phyloP scores from a whole-genome alignment of 768 basidiomycete species.

The Kwoniella pini region DNA sequence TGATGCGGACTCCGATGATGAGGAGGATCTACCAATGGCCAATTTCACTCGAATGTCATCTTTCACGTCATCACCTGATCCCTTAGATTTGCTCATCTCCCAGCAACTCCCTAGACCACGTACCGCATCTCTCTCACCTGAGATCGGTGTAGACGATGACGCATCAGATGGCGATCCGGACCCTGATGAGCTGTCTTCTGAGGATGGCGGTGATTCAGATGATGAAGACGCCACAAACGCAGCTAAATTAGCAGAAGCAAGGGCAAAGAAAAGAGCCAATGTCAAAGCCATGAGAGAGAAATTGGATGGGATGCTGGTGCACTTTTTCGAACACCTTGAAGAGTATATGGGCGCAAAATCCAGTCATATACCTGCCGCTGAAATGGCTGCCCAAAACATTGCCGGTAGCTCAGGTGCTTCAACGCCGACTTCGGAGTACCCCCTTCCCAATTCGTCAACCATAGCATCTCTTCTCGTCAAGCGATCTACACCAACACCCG shows the following conservation, averaged over 20 bases:
- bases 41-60: conserved; percentile 4
- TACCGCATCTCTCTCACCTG: conserved; percentile 45
- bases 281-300: conserved; percentile 82
- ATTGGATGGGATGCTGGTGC: conserved; percentile 79
- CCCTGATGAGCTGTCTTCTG: conserved; percentile 43
- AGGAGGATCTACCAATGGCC: conserved; percentile 18
- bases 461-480: conserved; percentile 39
- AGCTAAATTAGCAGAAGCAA: conserved; percentile 29
- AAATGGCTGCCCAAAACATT: conserved; percentile 37
- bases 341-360: conserved; percentile 50
- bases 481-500: conserved; percentile 53
- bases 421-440: conserved; percentile 37
- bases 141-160: conserved; percentile 72
- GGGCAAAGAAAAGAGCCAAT: conserved; percentile 37
- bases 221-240: conserved; percentile 33
- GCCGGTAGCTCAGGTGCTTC: conserved; percentile 33
- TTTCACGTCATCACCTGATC: conserved; percentile 63
- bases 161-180: conserved; percentile 63
- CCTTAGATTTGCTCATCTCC: conserved; percentile 64
- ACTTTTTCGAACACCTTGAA: conserved; percentile 83
- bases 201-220: conserved; percentile 39
- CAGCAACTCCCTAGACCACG: conserved; percentile 42
- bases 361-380: conserved; percentile 24
- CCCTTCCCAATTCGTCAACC: conserved; percentile 27
- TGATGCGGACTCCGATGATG: conserved; percentile 47